Evolutionary conservation across 805 yeast species (phyloP).

Genomic region (Lipomyces japonicus): DNA sequence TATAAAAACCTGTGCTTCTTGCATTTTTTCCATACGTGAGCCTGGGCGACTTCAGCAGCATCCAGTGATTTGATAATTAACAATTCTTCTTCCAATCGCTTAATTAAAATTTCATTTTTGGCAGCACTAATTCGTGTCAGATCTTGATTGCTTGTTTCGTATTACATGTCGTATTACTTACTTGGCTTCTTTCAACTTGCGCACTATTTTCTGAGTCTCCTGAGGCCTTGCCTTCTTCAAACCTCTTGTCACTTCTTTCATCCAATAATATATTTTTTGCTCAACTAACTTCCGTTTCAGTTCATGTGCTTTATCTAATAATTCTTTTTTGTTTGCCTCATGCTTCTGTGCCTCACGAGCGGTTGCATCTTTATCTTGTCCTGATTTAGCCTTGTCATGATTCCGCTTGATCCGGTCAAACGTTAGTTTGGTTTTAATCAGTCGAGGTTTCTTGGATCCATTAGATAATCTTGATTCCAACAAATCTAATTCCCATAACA

Average conservation of each 20-base stretch:
- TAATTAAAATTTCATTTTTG: constrained; percentile 18
- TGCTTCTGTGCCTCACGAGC: background rate
- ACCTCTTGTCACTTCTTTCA: constrained; percentile 31
- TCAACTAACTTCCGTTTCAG: constrained; percentile 34
- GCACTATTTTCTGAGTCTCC: constrained; percentile 36
- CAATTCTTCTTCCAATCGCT: constrained; percentile 29
- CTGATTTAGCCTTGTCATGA: constrained; percentile 7
- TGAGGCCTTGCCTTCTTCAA: constrained; percentile 36
- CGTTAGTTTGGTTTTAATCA: constrained; percentile 36
- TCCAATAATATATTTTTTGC: constrained; percentile 35
- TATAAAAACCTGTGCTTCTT: constrained; percentile 10
- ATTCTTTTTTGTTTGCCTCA: background rate
- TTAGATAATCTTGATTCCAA: constrained; percentile 37
- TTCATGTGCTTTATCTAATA: constrained; percentile 9
- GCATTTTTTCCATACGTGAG: constrained; percentile 14
- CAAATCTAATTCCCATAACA: constrained; percentile 39
- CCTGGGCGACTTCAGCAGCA: constrained; percentile 23
- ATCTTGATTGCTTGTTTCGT: no score
- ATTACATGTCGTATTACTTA: constrained; percentile 8
- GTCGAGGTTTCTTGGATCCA: constrained; percentile 28
- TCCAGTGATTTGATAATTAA: constrained; percentile 28
- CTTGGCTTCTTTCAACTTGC: constrained; percentile 32
- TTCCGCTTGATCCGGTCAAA: constrained; percentile 13
- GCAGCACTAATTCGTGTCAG: constrained; percentile 16
- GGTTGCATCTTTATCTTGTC: constrained; percentile 12